These are phyloP conservation scores for Apiospora phragmitis DNA, from an alignment of 2,329 filamentous ascomycete species.

Conservation along the genomic window DNA sequence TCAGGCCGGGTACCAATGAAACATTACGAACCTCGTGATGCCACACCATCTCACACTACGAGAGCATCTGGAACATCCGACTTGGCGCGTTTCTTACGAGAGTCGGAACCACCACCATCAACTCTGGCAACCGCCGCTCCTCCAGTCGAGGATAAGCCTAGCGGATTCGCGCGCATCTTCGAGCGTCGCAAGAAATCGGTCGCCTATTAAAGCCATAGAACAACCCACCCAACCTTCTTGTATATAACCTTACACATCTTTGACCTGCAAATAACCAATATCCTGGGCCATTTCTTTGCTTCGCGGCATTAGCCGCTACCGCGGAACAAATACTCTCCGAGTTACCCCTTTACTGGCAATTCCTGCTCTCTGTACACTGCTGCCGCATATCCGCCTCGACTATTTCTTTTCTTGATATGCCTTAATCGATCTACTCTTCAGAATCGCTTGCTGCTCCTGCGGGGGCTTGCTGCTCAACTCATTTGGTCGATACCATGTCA, in stretches of 20 bases:
- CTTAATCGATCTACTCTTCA: not conserved
- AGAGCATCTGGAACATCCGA: constrained; percentile 68
- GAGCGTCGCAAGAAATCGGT: constrained; percentile 49
- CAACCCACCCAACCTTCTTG: not conserved
- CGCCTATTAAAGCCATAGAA: constrained; percentile 24
- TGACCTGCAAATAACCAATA: not conserved
- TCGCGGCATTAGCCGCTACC: not conserved
- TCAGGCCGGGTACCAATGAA: constrained; percentile 52
- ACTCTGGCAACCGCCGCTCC: constrained; percentile 30
- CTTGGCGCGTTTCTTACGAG: constrained; percentile 70
- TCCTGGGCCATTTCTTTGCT: not conserved
- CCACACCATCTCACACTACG: constrained; percentile 39
- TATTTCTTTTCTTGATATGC: not conserved
- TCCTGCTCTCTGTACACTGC: not conserved
- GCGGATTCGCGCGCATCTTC: constrained; percentile 49
- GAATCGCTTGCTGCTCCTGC: not conserved
- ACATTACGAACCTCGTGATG: constrained; percentile 57
- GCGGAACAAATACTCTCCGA: not conserved
- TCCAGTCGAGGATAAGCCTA: constrained; percentile 36
- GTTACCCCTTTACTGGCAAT: not conserved
- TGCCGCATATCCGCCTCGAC: not conserved
- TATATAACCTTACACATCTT: not conserved
- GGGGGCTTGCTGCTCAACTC: not conserved
- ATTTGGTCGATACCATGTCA: not conserved
- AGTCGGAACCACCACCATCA: constrained; percentile 62